Base-by-base conservation (phyloP, 495 filamentous ascomycete genomes). In the Neurospora sp. region DNA sequence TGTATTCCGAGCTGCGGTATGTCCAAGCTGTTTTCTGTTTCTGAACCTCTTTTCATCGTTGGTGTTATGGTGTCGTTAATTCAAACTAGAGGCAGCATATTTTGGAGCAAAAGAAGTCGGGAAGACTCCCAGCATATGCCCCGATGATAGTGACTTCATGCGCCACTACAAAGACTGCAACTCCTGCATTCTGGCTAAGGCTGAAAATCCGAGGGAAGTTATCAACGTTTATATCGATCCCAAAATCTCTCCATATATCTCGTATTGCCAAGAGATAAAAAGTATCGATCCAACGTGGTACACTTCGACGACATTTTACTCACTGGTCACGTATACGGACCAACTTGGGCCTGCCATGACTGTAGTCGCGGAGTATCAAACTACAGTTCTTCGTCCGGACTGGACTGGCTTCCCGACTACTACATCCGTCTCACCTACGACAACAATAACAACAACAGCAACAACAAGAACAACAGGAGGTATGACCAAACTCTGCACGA, bases 11-110 rank as follows among this genome's bases (percentile, higher is more conserved):
- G 3, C 18, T 44, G 42, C 42, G 18, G 42, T 44, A 44, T 44
- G 42, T 44, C 16, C 0, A 42, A 0, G 16, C 18, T n/a, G n/a
- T 6, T n/a, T 44, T 44, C 12, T 14, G 39, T 41, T 41, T 4
- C 11, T 41, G n/a, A 1, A 44, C 1, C 3, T n/a, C 1, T 0
- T 8, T 44, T 44, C 0, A 14, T 1, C 5, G 42, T 0, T n/a
- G 42, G 0, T 18, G 5, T 8, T 0, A 8, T n/a, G n/a, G n/a
- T n/a, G n/a, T n/a, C n/a, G n/a, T n/a, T n/a, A n/a, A n/a, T n/a
- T n/a, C n/a, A n/a, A 44, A n/a, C 42, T 8, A 44, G 42, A 8
- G 16, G 18, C n/a, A 16, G 41, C 41, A 16, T 44, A 16, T 18
- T 4, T n/a, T 0, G 4, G 7, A 44, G 41, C 41, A 2, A 16